Evolutionary conservation across 805 yeast species (phyloP).

Genomic region (Aciculoconidium aculeatum): DNA sequence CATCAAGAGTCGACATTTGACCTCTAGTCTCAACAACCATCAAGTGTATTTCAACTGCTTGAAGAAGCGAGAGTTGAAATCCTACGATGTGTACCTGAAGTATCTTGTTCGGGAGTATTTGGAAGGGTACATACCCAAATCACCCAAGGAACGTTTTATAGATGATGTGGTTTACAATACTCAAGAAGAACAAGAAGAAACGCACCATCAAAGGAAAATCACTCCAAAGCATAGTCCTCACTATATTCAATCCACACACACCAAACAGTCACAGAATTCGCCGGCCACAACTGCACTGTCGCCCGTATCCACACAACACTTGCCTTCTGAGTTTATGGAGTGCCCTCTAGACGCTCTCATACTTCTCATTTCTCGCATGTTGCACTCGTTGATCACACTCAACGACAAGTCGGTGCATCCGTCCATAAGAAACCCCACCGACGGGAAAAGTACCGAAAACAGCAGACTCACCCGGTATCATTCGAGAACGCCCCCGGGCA

Average conservation of each 20-base stretch:
- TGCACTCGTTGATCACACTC: slow-evolving; percentile 63
- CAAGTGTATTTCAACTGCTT: slow-evolving; percentile 15
- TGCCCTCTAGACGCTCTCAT: slow-evolving; percentile 71
- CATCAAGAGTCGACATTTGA: slow-evolving; percentile 12
- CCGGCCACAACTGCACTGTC: no score
- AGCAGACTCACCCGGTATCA: slow-evolving; percentile 75
- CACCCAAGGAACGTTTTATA: no score
- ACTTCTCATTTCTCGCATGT: slow-evolving; percentile 70
- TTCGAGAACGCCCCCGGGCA: slow-evolving; percentile 86
- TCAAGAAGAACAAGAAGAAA: no score
- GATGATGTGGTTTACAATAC: no score
- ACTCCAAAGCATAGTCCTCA: no score
- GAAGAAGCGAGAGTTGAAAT: slow-evolving; percentile 13
- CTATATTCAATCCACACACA: not conserved
- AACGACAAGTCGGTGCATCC: slow-evolving; percentile 56
- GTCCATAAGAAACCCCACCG: slow-evolving; percentile 23
- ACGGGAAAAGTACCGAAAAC: slow-evolving; percentile 12
- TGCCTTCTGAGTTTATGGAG: slow-evolving; percentile 52
- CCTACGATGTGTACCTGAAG: slow-evolving; percentile 19
- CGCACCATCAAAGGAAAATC: no score
- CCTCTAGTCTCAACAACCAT: slow-evolving; percentile 11
- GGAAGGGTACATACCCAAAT: no score
- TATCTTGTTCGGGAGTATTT: no score
- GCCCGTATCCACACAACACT: no score
- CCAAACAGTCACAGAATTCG: no score